These are phyloP conservation scores for Meripilus lineatus DNA, from an alignment of 1,284 basidiomycete genomes.

Conservation along the genomic window DNA sequence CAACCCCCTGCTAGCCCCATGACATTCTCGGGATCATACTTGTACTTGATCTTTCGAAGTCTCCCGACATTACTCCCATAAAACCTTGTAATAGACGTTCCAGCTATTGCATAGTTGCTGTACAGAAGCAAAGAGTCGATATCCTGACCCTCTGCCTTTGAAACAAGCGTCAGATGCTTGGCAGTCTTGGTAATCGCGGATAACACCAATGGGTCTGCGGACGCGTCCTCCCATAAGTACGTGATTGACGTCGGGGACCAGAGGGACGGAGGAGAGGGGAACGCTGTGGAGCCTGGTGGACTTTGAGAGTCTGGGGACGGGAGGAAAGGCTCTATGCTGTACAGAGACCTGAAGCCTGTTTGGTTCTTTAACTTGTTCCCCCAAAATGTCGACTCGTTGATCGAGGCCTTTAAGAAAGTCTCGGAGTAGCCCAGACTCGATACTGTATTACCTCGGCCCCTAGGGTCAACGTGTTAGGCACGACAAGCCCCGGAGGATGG, in stretches of 20 bases:
- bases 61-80: constrained; percentile 43
- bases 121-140: constrained; percentile 38
- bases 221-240: constrained; percentile 34
- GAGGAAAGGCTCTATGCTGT: constrained; percentile 54
- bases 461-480: too few species aligned
- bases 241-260: constrained; percentile 45
- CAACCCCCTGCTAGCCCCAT: constrained; percentile 59
- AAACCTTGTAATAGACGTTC: constrained; percentile 38
- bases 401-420: constrained; percentile 38
- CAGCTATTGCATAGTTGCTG: constrained; percentile 48
- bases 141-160: constrained; percentile 39
- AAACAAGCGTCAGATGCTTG: constrained; percentile 31
- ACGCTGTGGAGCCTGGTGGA: constrained; percentile 34
- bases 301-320: constrained; percentile 37
- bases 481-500: too few species aligned
- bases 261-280: constrained; percentile 42
- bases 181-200: constrained; percentile 36
- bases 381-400: too few species aligned
- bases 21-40: constrained; percentile 44
- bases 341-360: too few species aligned
- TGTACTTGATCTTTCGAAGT: constrained; percentile 36
- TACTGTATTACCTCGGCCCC: too few species aligned
- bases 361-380: too few species aligned
- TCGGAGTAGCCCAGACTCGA: constrained; percentile 38
- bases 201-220: constrained; percentile 35